Evolutionary conservation across 2,329 filamentous ascomycete genomes (phyloP).

Genomic region (Pezicula carpinea): DNA sequence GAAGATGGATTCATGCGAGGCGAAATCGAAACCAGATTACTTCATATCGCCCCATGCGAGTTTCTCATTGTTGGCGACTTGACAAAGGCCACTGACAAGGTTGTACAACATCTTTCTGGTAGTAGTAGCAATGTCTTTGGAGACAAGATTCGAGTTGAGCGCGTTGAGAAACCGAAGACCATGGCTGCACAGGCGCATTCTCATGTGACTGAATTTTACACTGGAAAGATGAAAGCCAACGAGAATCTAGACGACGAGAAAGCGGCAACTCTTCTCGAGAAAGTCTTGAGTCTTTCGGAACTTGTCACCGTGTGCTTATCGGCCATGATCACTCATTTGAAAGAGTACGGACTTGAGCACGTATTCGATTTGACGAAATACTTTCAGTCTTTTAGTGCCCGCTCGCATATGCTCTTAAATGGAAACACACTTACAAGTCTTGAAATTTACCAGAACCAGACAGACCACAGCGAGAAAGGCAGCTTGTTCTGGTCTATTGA

Average conservation of each 20-base stretch:
- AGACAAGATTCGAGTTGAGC: conserved; percentile 81
- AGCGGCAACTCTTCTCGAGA: conserved; percentile 69
- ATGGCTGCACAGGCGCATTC: conserved; percentile 81
- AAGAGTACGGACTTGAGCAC: conserved; percentile 89
- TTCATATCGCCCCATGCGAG: conserved; percentile 95
- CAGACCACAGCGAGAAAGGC: conserved; percentile 77
- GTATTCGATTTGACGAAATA: conserved; percentile 96
- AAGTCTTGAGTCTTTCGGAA: conserved; percentile 79
- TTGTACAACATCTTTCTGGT: conserved; percentile 83
- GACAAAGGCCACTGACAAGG: conserved; percentile 86
- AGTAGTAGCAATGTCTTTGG: conserved; percentile 90
- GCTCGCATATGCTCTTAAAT: conserved; percentile 93
- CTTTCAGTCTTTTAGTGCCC: conserved; percentile 90
- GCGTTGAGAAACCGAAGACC: conserved; percentile 69
- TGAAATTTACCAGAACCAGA: conserved; percentile 93
- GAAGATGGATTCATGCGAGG: conserved; percentile 97
- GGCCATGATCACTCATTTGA: conserved; percentile 90
- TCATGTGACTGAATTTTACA: conserved; percentile 90
- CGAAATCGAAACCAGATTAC: conserved; percentile 89
- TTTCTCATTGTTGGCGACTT: conserved; percentile 89
- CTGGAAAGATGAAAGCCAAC: conserved; percentile 69
- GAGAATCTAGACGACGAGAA: conserved; percentile 47
- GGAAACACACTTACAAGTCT: conserved; percentile 91
- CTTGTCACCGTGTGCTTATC: conserved; percentile 88
- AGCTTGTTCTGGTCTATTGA: conserved; percentile 95